Evolutionary conservation across 305 asterid genomes (phyloP), one percentile per base, ranked within the genome.

Genomic region (Solanum hybrid): DNA sequence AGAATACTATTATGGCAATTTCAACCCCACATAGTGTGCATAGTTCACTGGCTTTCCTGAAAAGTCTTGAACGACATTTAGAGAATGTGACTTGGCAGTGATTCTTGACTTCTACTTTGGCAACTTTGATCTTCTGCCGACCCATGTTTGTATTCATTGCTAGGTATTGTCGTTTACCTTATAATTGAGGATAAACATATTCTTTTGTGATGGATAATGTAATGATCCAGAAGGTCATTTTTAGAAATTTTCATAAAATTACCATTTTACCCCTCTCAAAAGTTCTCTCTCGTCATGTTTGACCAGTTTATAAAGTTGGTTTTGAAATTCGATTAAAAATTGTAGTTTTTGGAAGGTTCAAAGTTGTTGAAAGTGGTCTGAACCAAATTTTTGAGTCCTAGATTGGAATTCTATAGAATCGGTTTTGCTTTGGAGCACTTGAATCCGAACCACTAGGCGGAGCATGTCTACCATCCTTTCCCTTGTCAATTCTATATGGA

Each of bases 11-110:
- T 61, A 8, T 61, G 71, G 2, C 11, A 20, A 20, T 61, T 8
- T 61, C 71, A 61, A 61, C 71, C 5, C 24, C 24, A 61, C 26
- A 61, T 61, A 61, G 11, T 61, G 26, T 61, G 26, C 71, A 61
- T 22, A 61, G 11, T 8, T 20, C 71, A 61, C 26, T 61, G 11
- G 71, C 71, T 61, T 61, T 61, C 71, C 11, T 61, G 26, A 61
- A 61, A 61, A 8, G 11, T 61, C 71, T 1, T 61, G 71, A 61
- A 20, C 26, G 11, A 61, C 2, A 11, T 20, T 61, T 61, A 61
- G 98, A 61, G 71, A 61, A 61, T 96, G 90, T 94, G 94, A 96
- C 97, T 26, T 93, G 96, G 2, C 93, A 92, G 84, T 95, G 96
- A 51, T 91, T 94, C 67, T 94, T 94, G 1, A 92, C 93, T 90